Conservation (phyloP, 2,329 filamentous ascomycete genomes). For the Alternaria solani region DNA sequence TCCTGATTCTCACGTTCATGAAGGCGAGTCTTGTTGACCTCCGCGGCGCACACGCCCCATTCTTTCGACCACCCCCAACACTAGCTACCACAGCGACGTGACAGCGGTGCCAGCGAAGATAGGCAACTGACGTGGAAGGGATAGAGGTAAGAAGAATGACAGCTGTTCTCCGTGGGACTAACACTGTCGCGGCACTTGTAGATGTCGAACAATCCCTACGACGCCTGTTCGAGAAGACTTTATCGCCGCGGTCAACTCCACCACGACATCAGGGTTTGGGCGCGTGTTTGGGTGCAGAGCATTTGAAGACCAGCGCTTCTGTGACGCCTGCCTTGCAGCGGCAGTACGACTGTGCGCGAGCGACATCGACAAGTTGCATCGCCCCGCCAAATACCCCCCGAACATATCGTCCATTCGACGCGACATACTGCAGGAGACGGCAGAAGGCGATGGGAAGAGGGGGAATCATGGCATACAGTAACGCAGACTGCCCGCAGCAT, state of each 20-base stretch:
- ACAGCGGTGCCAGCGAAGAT: neutral
- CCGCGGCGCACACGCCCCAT: conserved; percentile 1
- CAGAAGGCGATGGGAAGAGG: neutral
- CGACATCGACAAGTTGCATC: neutral
- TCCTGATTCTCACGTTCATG: neutral
- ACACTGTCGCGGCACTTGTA: neutral
- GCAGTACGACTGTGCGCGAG: neutral
- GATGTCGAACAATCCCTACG: neutral
- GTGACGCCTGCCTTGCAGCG: neutral
- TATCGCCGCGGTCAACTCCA: neutral
- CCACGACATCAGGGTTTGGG: neutral
- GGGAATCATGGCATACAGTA: neutral
- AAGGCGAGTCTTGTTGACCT: conserved; percentile 7
- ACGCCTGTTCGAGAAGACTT: neutral
- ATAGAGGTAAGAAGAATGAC: neutral
- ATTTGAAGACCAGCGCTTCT: neutral
- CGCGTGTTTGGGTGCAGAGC: neutral
- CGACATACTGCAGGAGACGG: neutral
- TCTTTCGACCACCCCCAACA: neutral
- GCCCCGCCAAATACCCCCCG: neutral
- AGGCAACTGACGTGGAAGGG: neutral
- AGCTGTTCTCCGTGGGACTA: neutral
- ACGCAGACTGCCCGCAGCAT: neutral
- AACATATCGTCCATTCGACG: neutral
- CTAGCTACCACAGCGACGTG: neutral